phyloP scores from a whole-genome alignment of 2,329 filamentous ascomycete genomes.

The Colletotrichum shisoi region DNA sequence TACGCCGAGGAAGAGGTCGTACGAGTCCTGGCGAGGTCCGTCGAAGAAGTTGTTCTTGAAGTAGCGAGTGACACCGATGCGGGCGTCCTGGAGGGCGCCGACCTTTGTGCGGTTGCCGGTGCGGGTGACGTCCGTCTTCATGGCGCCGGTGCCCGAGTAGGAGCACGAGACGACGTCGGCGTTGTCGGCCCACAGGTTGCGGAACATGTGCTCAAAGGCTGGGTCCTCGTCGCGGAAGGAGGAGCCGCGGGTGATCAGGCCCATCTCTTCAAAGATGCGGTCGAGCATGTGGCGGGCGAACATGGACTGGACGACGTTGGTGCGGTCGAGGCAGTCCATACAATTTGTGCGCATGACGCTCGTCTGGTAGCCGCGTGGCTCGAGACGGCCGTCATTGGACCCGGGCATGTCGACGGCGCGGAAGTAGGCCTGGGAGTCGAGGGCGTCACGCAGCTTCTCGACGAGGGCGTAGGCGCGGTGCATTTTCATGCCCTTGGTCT shows the following conservation, averaged over 20 bases:
- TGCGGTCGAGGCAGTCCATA: slow-evolving; percentile 98
- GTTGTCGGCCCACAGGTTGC: slow-evolving; percentile 98
- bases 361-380: slow-evolving; percentile 81
- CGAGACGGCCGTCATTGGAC: slow-evolving; percentile 72
- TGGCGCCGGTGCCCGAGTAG: slow-evolving; percentile 93
- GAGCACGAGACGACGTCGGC: slow-evolving; percentile 92
- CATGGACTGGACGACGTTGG: slow-evolving; percentile 98
- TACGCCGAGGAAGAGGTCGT: slow-evolving; percentile 89
- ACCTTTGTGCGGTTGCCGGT: slow-evolving; percentile 86
- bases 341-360: slow-evolving; percentile 97
- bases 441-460: slow-evolving; percentile 78
- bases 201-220: slow-evolving; percentile 88
- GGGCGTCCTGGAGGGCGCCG: slow-evolving; percentile 84
- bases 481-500: slow-evolving; percentile 95
- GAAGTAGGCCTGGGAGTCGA: slow-evolving; percentile 88
- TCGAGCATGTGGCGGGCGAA: slow-evolving; percentile 88
- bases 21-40: slow-evolving; percentile 92
- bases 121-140: slow-evolving; percentile 98
- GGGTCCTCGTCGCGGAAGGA: slow-evolving; percentile 78
- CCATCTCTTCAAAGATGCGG: slow-evolving; percentile 85
- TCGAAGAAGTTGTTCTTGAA: slow-evolving; percentile 94
- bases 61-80: slow-evolving; percentile 88
- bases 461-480: slow-evolving; percentile 88
- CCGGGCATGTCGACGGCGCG: slow-evolving; percentile 86
- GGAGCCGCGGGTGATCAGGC: slow-evolving; percentile 78